These are phyloP conservation scores for Saussurea involucrata DNA, from an alignment of 129 eudicot genomes.

Conservation along the genomic window DNA sequence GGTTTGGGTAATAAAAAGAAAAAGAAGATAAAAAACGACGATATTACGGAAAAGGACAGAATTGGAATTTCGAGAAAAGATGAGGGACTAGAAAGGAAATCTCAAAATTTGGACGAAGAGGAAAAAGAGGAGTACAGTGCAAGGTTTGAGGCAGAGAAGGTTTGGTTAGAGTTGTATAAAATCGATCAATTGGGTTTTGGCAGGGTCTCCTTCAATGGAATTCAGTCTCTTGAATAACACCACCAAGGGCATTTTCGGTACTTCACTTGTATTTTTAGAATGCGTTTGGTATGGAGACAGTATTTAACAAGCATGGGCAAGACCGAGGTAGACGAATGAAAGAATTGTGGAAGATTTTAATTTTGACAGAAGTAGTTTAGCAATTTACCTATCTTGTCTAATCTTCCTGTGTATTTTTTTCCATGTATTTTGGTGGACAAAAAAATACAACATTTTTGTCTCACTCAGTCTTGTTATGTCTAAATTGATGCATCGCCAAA, in stretches of 20 bases:
- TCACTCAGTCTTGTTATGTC: neutral
- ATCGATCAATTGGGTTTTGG: conserved; percentile 89
- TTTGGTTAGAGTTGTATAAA: conserved; percentile 78
- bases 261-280: conserved; percentile 21
- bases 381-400: neutral
- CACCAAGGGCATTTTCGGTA: conserved; percentile 24
- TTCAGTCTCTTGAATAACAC: conserved; percentile 32
- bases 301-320: no score
- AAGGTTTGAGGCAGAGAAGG: conserved; percentile 55
- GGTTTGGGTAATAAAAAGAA: conserved; percentile 36
- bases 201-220: conserved; percentile 80
- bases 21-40: conserved; percentile 23
- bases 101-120: conserved; percentile 20
- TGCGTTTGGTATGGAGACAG: neutral
- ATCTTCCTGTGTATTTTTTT: neutral
- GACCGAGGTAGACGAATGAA: neutral
- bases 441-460: neutral
- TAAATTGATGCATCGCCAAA: neutral
- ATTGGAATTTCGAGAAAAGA: conserved; percentile 35
- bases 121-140: conserved; percentile 44
- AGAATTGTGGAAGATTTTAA: neutral
- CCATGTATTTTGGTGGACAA: neutral
- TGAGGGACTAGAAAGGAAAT: conserved; percentile 15
- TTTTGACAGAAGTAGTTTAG: neutral
- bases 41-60: neutral